Conservation (phyloP, 2,329 filamentous ascomycete species). For the Laburnicola sp. region DNA sequence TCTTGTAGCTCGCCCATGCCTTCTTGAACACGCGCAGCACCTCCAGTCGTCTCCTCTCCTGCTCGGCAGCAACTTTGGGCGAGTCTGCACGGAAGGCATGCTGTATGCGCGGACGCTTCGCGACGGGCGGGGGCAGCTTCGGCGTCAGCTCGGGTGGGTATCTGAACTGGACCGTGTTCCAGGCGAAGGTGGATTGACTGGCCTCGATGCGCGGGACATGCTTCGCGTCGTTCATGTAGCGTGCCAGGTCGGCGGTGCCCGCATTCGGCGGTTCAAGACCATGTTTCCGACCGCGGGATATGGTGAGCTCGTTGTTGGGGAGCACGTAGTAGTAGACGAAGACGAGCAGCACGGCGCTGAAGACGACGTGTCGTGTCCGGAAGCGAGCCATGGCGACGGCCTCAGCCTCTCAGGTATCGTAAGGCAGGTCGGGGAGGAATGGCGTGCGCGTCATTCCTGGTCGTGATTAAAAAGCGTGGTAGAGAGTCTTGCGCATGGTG, state of each 20-base stretch:
- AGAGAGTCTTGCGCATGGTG: not conserved
- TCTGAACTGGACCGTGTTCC: slow-evolving; percentile 34
- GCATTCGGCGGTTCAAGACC: slow-evolving; percentile 13
- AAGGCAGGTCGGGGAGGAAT: slow-evolving; percentile 1
- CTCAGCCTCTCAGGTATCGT: slow-evolving; percentile 15
- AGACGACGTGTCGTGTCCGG: slow-evolving; percentile 31
- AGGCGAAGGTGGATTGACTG: slow-evolving; percentile 36
- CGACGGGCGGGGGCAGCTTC: slow-evolving; percentile 30
- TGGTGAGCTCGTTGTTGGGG: slow-evolving; percentile 17
- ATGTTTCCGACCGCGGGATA: slow-evolving; percentile 10
- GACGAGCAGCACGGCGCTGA: slow-evolving; percentile 31
- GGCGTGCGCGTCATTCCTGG: not conserved
- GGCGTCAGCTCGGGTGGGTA: slow-evolving; percentile 34
- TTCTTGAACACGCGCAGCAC: slow-evolving; percentile 40
- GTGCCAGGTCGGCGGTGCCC: slow-evolving; percentile 30
- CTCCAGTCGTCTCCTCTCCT: slow-evolving; percentile 28
- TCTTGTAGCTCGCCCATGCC: slow-evolving; percentile 62
- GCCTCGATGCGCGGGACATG: slow-evolving; percentile 27
- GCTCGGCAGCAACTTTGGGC: slow-evolving; percentile 21
- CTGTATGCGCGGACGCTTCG: slow-evolving; percentile 41
- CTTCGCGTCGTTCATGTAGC: slow-evolving; percentile 38
- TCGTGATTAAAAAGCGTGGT: not conserved
- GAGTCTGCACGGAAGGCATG: slow-evolving; percentile 28
- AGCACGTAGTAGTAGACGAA: slow-evolving; percentile 35
- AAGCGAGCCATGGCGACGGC: slow-evolving; percentile 31